These are phyloP conservation scores for Plasmodium coatneyi DNA, from an alignment of 169 alveolate genomes.

Conservation along the genomic window DNA sequence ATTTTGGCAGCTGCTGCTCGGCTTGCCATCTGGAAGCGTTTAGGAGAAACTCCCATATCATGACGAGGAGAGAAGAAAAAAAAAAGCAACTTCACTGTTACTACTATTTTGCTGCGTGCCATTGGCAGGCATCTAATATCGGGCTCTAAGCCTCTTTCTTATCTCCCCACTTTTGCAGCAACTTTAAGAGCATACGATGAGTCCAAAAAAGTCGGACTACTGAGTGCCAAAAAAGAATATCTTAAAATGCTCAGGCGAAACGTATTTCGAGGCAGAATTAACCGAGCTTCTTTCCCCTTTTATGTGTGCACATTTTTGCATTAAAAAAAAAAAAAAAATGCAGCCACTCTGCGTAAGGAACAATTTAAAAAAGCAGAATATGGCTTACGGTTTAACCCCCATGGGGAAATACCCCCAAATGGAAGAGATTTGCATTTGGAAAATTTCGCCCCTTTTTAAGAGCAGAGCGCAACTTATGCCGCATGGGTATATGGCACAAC, in stretches of 20 bases:
- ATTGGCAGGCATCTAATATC: neutral
- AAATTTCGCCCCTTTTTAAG: neutral
- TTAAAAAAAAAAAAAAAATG: slow-evolving; percentile 14
- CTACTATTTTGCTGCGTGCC: neutral
- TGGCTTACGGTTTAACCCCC: neutral
- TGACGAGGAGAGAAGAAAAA: neutral
- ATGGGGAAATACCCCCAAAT: neutral
- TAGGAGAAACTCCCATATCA: neutral
- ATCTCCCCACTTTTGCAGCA: neutral
- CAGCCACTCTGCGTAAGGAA: neutral
- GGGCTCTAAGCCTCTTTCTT: neutral
- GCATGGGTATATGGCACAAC: neutral
- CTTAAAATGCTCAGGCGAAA: neutral
- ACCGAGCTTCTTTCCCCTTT: neutral
- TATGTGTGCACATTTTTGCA: slow-evolving; percentile 73
- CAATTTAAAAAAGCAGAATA: neutral
- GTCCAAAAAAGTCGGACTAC: neutral
- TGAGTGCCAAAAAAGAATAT: neutral
- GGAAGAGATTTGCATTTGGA: neutral
- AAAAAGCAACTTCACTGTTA: neutral
- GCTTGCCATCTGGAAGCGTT: neutral
- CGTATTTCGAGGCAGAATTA: slow-evolving; percentile 1
- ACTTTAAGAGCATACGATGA: neutral
- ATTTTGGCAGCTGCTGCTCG: neutral
- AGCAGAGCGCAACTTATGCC: neutral